phyloP scores from a whole-genome alignment of 2,329 filamentous ascomycete genomes.

The Aspergillus carbonarius region DNA sequence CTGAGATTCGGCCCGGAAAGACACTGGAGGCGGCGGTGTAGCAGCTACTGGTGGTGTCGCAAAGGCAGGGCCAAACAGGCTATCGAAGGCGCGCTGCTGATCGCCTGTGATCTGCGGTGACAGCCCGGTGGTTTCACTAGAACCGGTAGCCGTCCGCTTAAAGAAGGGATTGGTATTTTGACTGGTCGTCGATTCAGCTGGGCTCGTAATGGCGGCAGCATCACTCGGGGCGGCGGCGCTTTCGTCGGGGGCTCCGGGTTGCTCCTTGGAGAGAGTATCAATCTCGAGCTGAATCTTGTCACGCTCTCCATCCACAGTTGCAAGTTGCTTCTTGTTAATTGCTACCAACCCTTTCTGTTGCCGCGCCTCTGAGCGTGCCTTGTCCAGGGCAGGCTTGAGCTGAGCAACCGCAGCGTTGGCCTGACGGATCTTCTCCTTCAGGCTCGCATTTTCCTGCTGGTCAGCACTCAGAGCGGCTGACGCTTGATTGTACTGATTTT shows the following conservation, averaged over 20 bases:
- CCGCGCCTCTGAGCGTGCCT: conserved; percentile 84
- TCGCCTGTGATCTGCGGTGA: conserved; percentile 45
- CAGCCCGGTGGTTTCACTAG: conserved; percentile 49
- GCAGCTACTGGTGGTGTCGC: conserved; percentile 41
- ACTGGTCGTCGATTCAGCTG: conserved; percentile 61
- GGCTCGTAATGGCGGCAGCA: conserved; percentile 63
- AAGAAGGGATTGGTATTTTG: conserved; percentile 93
- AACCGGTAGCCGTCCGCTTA: conserved; percentile 57
- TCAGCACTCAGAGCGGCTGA: conserved; percentile 75
- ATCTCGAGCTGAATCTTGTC: conserved; percentile 84
- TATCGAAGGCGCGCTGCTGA: conserved; percentile 74
- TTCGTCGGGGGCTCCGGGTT: conserved; percentile 58
- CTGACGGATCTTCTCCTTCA: conserved; percentile 84
- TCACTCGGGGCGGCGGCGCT: conserved; percentile 31
- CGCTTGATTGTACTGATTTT: conserved; percentile 77
- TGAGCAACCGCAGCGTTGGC: conserved; percentile 80
- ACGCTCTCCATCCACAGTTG: conserved; percentile 82
- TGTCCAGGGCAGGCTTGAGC: conserved; percentile 88
- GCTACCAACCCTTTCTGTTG: conserved; percentile 96
- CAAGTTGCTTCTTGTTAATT: conserved; percentile 97
- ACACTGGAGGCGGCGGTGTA: conserved; percentile 54
- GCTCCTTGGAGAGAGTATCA: conserved; percentile 62
- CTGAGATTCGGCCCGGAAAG: conserved; percentile 59
- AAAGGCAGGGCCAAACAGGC: conserved; percentile 75
- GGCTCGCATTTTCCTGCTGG: conserved; percentile 77